Evolutionary conservation across 2,329 filamentous ascomycete genomes (phyloP).

Genomic region (Zymoseptoria crescenta): DNA sequence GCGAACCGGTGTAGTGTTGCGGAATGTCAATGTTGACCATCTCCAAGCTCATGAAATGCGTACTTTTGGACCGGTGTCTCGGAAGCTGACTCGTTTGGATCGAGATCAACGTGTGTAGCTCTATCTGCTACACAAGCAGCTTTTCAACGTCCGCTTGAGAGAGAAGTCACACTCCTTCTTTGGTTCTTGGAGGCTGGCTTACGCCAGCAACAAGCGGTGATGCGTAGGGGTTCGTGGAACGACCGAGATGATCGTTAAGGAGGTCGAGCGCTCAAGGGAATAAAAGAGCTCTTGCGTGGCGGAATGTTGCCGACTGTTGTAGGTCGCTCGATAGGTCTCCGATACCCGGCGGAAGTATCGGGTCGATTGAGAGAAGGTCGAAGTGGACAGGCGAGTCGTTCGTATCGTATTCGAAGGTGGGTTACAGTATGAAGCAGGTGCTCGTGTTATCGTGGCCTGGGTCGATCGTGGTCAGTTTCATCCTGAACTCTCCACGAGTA

Average conservation of each 20-base stretch:
- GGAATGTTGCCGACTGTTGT: constrained; percentile 72
- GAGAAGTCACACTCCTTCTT: constrained; percentile 81
- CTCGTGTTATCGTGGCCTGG: constrained; percentile 61
- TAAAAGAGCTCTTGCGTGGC: constrained; percentile 71
- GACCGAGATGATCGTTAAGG: constrained; percentile 77
- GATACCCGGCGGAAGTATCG: constrained; percentile 80
- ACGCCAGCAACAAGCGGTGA: constrained; percentile 66
- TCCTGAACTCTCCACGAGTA: constrained; percentile 4
- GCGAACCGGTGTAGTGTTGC: constrained; percentile 67
- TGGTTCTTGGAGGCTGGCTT: constrained; percentile 63
- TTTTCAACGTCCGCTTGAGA: constrained; percentile 78
- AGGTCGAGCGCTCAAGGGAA: constrained; percentile 75
- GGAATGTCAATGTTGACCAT: constrained; percentile 83
- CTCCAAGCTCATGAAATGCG: constrained; percentile 38
- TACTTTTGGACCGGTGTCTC: neutral
- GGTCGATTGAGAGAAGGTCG: constrained; percentile 53
- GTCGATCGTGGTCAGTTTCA: constrained; percentile 2
- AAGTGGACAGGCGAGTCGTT: constrained; percentile 45
- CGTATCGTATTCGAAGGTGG: constrained; percentile 24
- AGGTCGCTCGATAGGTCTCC: constrained; percentile 64
- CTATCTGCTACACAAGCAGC: constrained; percentile 98
- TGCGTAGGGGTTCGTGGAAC: constrained; percentile 37
- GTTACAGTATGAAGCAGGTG: constrained; percentile 32
- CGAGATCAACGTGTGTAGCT: constrained; percentile 58
- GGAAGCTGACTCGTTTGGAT: neutral